phyloP scores from a whole-genome alignment of 1,284 basidiomycete species.

The Microbotryum saponariae region DNA sequence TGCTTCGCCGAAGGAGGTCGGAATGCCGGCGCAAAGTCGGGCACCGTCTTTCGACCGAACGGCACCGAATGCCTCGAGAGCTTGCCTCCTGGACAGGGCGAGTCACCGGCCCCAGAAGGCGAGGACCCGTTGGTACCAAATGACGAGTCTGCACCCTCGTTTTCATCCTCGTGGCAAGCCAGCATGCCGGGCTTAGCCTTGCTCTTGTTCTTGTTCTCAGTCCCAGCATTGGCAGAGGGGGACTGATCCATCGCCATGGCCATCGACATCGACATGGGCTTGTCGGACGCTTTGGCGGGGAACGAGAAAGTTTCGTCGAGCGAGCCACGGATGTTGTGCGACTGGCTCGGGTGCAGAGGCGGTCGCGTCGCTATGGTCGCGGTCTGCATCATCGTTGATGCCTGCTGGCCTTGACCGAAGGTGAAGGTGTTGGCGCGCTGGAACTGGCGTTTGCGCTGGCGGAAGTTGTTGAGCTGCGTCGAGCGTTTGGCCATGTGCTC shows the following conservation, averaged over 20 bases:
- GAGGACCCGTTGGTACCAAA: conserved; percentile 29
- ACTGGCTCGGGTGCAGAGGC: neutral
- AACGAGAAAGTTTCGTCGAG: conserved; percentile 17
- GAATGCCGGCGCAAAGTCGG: neutral
- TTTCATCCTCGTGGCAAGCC: conserved; percentile 23
- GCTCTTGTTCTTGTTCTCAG: too few species aligned
- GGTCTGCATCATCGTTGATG: conserved; percentile 14
- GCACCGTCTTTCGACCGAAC: conserved; percentile 1
- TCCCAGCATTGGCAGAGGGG: too few species aligned
- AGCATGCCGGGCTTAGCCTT: too few species aligned
- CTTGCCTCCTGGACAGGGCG: conserved; percentile 28
- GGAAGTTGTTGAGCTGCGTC: conserved; percentile 83
- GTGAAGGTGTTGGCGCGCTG: conserved; percentile 30
- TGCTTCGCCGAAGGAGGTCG: neutral
- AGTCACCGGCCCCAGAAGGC: conserved; percentile 18
- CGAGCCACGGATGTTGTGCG: conserved; percentile 15
- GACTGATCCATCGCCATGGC: too few species aligned
- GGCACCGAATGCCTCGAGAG: conserved; percentile 19
- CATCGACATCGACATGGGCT: too few species aligned
- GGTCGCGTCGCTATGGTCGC: neutral
- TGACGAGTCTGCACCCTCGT: conserved; percentile 27
- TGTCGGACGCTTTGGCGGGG: conserved; percentile 5
- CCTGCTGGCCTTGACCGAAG: conserved; percentile 27
- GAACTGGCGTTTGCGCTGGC: conserved; percentile 53
- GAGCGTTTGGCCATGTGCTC: conserved; percentile 66